phyloP scores from a whole-genome alignment of 2,329 filamentous ascomycete genomes.

The Chalaropsis ovoidea region DNA sequence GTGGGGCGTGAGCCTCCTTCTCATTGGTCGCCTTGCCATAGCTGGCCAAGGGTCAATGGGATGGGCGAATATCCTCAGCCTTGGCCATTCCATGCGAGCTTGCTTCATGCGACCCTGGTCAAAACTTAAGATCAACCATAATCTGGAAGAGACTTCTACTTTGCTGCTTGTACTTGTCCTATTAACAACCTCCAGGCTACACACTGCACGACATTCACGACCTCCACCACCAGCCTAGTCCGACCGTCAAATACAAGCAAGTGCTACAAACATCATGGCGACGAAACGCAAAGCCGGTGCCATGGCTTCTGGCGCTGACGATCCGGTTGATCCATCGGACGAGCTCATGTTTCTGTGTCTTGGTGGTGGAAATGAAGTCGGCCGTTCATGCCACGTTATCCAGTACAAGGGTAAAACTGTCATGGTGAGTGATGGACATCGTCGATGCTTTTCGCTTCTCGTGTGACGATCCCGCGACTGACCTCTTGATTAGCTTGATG shows the following conservation, averaged over 20 bases:
- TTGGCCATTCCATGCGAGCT: conserved; percentile 1
- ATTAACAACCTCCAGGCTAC: neutral
- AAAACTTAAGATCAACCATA: neutral
- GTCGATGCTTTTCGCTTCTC: neutral
- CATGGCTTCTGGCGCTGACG: conserved; percentile 45
- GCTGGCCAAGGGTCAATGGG: neutral
- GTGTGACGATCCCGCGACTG: conserved; percentile 25
- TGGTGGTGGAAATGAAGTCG: conserved; percentile 93
- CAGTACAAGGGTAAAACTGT: conserved; percentile 99
- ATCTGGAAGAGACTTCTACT: neutral
- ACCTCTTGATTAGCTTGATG: conserved; percentile 61
- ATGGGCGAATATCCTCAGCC: conserved; percentile 8
- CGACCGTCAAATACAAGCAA: neutral
- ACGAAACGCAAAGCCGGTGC: conserved; percentile 69
- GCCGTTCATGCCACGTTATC: conserved; percentile 91
- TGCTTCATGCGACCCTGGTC: neutral
- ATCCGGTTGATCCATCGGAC: conserved; percentile 84
- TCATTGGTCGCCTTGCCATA: conserved; percentile 22
- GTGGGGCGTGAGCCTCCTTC: conserved; percentile 8
- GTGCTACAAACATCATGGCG: conserved; percentile 52
- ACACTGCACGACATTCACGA: neutral
- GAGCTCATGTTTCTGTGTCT: conserved; percentile 90
- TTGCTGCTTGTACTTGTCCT: neutral
- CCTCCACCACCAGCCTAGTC: neutral
- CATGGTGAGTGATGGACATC: conserved; percentile 54